These are phyloP conservation scores for Rubia tinctorum DNA, from an alignment of 305 asterid species.

Conservation along the genomic window DNA sequence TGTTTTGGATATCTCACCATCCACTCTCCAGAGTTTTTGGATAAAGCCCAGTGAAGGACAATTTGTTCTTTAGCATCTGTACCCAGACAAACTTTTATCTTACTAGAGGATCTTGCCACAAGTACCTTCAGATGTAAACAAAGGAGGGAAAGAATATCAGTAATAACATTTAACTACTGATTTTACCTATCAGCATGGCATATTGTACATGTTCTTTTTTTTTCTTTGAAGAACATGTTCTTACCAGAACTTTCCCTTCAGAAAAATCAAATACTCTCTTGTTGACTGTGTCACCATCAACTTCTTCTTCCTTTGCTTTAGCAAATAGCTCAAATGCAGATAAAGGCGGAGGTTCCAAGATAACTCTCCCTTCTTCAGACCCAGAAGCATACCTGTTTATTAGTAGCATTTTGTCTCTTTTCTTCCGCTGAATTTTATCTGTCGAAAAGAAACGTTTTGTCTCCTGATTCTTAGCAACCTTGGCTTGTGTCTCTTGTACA, in stretches of 20 bases:
- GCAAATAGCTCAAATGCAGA: conserved; percentile 56
- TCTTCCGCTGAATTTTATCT: conserved; percentile 85
- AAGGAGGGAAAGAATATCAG: conserved; percentile 16
- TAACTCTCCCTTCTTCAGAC: conserved; percentile 35
- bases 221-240: too few species aligned
- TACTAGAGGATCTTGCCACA: conserved; percentile 54
- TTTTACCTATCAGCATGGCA: conserved; percentile 4
- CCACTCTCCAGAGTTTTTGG: conserved; percentile 90
- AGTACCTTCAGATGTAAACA: conserved; percentile 59
- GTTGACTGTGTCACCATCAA: conserved; percentile 49
- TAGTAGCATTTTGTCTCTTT: conserved; percentile 67
- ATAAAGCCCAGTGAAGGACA: conserved; percentile 96
- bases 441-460: conserved; percentile 28
- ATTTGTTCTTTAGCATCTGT: conserved; percentile 76
- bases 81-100: conserved; percentile 70
- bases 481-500: conserved; percentile 65
- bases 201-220: conserved; percentile 26
- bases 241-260: conserved; percentile 83
- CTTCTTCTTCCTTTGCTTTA: conserved; percentile 55
- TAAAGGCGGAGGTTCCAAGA: conserved; percentile 49
- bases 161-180: conserved; percentile 3
- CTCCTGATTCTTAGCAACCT: conserved; percentile 50
- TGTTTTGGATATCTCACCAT: conserved; percentile 41
- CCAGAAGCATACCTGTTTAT: conserved; percentile 48
- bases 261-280: conserved; percentile 55